Conservation (phyloP, 1,284 basidiomycete genomes). For the Tilletia walkeri region DNA sequence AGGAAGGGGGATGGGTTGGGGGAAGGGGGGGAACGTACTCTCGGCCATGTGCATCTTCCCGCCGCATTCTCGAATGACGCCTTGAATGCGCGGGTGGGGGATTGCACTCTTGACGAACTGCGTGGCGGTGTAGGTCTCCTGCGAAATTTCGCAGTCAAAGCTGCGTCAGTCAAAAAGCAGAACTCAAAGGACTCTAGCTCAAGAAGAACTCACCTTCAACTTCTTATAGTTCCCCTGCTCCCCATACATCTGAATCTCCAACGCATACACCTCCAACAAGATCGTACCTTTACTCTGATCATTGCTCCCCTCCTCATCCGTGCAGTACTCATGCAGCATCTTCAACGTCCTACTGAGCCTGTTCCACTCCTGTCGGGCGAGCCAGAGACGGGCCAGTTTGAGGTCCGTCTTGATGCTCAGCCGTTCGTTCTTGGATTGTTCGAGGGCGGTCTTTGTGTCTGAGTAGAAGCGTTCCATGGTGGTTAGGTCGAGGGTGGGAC, state of each 20-base stretch:
- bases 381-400: constrained; percentile 95
- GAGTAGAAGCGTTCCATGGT: constrained; percentile 93
- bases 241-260: constrained; percentile 99
- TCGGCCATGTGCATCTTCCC: constrained; percentile 99
- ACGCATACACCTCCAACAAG: constrained; percentile 93
- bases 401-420: constrained; percentile 92
- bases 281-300: constrained; percentile 87
- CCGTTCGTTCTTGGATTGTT: constrained; percentile 95
- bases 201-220: constrained; percentile 63
- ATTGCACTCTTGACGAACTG: constrained; percentile 91
- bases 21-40: constrained; percentile 64
- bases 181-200: not conserved
- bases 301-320: constrained; percentile 65
- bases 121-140: constrained; percentile 94
- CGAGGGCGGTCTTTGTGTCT: constrained; percentile 81
- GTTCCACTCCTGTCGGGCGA: constrained; percentile 86
- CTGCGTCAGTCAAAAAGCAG: not conserved
- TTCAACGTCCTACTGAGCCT: constrained; percentile 66
- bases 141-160: not conserved
- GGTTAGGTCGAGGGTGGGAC: constrained; percentile 70
- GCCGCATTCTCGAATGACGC: constrained; percentile 97
- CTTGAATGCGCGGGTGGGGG: constrained; percentile 97
- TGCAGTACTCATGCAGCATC: constrained; percentile 59
- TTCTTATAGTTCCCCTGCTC: constrained; percentile 93
- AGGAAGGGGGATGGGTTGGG: too few species aligned